Evolutionary conservation across 2,329 filamentous ascomycete species (phyloP).

Genomic region (Dactylellina haptotyla): DNA sequence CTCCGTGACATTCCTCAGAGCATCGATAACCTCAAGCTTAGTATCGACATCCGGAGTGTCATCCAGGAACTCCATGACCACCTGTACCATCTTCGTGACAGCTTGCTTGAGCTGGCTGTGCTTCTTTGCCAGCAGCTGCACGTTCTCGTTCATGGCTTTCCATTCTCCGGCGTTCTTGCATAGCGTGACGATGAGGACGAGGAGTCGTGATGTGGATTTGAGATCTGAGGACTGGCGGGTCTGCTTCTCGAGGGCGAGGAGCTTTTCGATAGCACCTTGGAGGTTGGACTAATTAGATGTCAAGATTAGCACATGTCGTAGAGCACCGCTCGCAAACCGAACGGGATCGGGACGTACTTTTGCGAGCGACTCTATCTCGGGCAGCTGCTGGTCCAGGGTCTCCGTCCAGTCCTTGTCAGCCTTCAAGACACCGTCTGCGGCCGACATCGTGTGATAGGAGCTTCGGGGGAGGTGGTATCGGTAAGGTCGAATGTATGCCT

Average conservation of each 20-base stretch:
- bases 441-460: constrained; percentile 56
- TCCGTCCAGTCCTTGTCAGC: constrained; percentile 96
- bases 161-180: constrained; percentile 93
- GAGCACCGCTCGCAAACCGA: constrained; percentile 58
- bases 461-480: constrained; percentile 11
- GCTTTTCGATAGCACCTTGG: constrained; percentile 90
- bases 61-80: constrained; percentile 90
- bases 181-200: constrained; percentile 89
- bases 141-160: constrained; percentile 95
- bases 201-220: constrained; percentile 87
- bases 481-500: neutral
- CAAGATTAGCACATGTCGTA: constrained; percentile 54
- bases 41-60: constrained; percentile 84
- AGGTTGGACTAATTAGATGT: constrained; percentile 73
- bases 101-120: constrained; percentile 99
- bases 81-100: constrained; percentile 98
- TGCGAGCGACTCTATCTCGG: constrained; percentile 88
- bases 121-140: constrained; percentile 96
- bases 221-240: constrained; percentile 98
- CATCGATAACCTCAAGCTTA: constrained; percentile 94
- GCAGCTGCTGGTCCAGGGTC: constrained; percentile 90
- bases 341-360: constrained; percentile 68
- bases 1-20: constrained; percentile 93
- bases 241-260: constrained; percentile 91
- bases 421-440: constrained; percentile 60